A percentile compares a stretch with the other conserved stretches of the same genome.
phyloP scores from a whole-genome alignment of 495 filamentous ascomycete species.

The Xylaria palmicola region DNA sequence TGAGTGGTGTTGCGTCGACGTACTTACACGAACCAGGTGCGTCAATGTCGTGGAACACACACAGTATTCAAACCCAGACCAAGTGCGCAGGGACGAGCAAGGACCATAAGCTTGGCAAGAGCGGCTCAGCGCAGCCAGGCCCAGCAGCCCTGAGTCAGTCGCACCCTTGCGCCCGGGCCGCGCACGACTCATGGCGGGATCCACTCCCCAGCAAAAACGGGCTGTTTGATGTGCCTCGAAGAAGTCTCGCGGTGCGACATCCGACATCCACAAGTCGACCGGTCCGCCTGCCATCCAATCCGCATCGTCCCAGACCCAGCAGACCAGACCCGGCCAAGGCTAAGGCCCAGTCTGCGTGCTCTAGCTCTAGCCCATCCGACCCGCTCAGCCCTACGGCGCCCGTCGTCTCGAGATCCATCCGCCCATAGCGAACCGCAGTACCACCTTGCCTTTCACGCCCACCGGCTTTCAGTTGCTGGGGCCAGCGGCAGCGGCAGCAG shows the following conservation, averaged over 20 bases:
- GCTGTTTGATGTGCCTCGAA: not conserved
- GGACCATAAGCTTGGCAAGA: too few species aligned
- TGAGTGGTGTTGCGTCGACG: too few species aligned
- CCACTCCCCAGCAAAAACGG: slow-evolving; percentile 1
- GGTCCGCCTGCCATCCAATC: not conserved
- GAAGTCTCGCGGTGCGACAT: not conserved
- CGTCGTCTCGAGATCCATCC: too few species aligned
- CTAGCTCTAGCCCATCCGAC: not conserved
- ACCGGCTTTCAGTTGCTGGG: too few species aligned
- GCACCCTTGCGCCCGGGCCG: not conserved
- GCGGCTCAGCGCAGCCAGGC: too few species aligned
- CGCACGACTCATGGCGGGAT: not conserved
- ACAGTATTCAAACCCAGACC: too few species aligned
- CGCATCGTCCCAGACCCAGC: not conserved
- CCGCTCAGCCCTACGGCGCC: slow-evolving; percentile 9
- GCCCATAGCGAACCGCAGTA: too few species aligned
- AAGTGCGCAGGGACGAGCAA: too few species aligned
- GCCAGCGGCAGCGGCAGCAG: too few species aligned
- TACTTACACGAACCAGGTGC: too few species aligned
- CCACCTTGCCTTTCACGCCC: too few species aligned
- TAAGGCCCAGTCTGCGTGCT: not conserved
- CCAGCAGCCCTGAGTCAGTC: not conserved
- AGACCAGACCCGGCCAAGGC: not conserved
- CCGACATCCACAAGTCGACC: not conserved
- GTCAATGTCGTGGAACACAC: too few species aligned